Base-by-base conservation (phyloP, 306 rosid species). In the Herpetospermum pedunculosum region DNA sequence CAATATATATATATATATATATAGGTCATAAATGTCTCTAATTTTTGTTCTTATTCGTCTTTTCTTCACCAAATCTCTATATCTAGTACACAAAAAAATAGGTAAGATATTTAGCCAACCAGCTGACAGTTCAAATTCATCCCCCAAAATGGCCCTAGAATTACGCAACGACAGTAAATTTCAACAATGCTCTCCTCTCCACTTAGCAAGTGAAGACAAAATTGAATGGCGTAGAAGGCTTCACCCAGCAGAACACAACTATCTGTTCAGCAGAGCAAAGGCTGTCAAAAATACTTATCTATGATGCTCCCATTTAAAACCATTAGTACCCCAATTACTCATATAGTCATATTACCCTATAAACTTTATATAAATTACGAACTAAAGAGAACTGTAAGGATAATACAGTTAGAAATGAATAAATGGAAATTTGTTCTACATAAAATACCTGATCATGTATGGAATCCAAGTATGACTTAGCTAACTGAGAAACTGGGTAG, bases 401-500 rank as follows among this genome's bases (percentile, higher is more conserved):
- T 21, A 72, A 5, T 74, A 70, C 21, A 32, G 72, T 54, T 68
- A 41, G 46, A 37, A 70, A 79, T 60, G 53, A 74, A 47, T 59
- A 50, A n/a, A 73, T 18, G 72, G 73, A 64, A 77, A 49, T 26
- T 34, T 68, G 2, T 44, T 46, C 74, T 54, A 2, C 25, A 23
- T 3, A 76, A 74, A 47, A 81, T 85, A 95, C 99, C 88, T 91
- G 92, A 78, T 95, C 99, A 75, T 85, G 92, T 80, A 95, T 95
- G 71, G 99, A 91, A 78, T 91, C 97, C 85, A 95, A 86, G 79
- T 84, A 91, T 9, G 97, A 95, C 82, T 91, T 91, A 38, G 99
- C 99, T 80, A 88, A 9, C 85, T 95, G 99, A 69, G 97, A 95
- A 80, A 95, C 97, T 43, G 90, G 87, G 84, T 83, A 84, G 30